Evolutionary conservation across 2,329 filamentous ascomycete genomes (phyloP), one percentile per base, ranked within the genome.

Genomic region (Cryphonectria nitschkei): DNA sequence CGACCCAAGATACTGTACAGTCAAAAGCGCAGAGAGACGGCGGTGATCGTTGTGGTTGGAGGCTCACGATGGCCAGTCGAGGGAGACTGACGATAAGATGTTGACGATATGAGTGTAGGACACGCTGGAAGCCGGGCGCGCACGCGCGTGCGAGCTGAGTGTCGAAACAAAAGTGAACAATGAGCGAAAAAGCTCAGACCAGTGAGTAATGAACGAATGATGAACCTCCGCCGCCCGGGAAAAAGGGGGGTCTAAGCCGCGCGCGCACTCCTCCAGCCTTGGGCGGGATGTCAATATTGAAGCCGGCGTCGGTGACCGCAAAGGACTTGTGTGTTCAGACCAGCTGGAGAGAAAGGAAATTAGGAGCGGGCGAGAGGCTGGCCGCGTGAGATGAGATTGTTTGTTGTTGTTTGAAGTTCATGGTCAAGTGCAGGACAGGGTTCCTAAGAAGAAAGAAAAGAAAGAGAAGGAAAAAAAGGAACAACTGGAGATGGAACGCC

Each of bases 291-390:
- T 19, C 26, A 50, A 52, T 65, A 43, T 52, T 43, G 29, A 65
- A 65, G 41, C 26, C 39, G 43, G 26, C 41, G 67, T 70, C 54
- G 62, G 41, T 65, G 64, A 60, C 62, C 61, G 8, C 66, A 58
- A 50, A 39, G 62, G 41, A 39, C 62, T 16, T 37, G 63, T 46
- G 26, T 39, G 56, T 60, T 71, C 71, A 72, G 71, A 62, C 71
- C 71, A 72, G 71, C 71, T 72, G 71, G 62, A 68, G 65, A 66
- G 71, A 72, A 72, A 63, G 46, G 71, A 72, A 72, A 70, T 67
- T 68, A 70, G 68, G 56, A 65, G 64, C 67, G 69, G 62, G 66
- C 68, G 66, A 61, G 63, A 64, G 37, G 60, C 22, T 61, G 67
- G 63, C 70, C 70, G 68, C 65, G 67, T 54, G 65, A 54, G 60